A percentile compares a stretch with the other conserved stretches of the same genome.
phyloP scores from a whole-genome alignment of 345 rosid species.

The Acer campestre region DNA sequence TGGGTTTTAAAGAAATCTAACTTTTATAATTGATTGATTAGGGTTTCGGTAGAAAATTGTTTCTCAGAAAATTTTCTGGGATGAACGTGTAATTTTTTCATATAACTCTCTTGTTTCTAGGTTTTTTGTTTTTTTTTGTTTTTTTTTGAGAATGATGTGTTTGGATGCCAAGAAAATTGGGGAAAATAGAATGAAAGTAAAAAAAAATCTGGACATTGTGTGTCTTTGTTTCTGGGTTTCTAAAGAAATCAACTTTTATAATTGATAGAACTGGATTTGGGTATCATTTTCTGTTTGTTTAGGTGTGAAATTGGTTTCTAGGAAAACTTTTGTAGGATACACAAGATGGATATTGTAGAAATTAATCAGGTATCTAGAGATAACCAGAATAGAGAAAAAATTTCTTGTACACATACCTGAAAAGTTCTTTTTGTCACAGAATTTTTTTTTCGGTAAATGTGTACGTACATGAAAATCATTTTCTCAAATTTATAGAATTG shows the following conservation, averaged over 20 bases:
- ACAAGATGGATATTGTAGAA: background rate
- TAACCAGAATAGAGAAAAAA: too few relatives aligned
- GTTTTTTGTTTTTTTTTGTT: background rate
- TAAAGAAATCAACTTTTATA: background rate
- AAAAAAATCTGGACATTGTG: background rate
- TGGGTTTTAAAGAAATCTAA: too few relatives aligned
- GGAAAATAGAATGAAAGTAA: background rate
- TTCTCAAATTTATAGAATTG: background rate
- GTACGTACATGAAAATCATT: too few relatives aligned
- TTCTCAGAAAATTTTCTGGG: too few relatives aligned
- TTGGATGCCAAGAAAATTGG: background rate
- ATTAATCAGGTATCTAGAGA: background rate
- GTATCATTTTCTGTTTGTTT: background rate
- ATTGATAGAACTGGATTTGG: background rate
- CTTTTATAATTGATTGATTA: too few relatives aligned
- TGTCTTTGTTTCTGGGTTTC: background rate
- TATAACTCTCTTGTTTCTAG: background rate
- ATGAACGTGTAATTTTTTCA: background rate
- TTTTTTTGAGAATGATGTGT: background rate
- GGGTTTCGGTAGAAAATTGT: too few relatives aligned
- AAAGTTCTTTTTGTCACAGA: background rate
- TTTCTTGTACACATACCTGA: background rate
- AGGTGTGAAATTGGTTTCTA: background rate
- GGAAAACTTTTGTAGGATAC: background rate
- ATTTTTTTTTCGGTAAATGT: too few relatives aligned